Conservation (phyloP, 106 monocot genomes). For the Agapanthus africanus region DNA sequence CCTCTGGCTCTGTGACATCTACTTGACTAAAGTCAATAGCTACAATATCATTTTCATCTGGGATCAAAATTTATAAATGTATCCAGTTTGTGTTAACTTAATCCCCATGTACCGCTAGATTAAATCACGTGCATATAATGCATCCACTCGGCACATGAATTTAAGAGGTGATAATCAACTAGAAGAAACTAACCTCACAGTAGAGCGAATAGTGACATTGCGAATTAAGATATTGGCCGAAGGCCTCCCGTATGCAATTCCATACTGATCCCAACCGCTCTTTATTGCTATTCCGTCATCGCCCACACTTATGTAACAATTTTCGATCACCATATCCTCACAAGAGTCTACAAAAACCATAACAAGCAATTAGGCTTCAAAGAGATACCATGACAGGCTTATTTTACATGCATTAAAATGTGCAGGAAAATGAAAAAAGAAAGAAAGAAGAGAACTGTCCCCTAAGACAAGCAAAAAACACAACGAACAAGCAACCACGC, state of each 20-base stretch:
- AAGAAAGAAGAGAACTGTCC: too few relatives aligned
- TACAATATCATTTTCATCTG: too few relatives aligned
- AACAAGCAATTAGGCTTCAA: background rate
- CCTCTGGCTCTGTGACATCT: too few relatives aligned
- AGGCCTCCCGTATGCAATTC: constrained; percentile 55
- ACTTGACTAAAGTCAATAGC: too few relatives aligned
- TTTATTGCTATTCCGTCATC: constrained; percentile 84
- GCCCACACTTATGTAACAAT: constrained; percentile 63
- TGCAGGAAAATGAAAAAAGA: background rate
- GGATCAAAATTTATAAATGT: too few relatives aligned
- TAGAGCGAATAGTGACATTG: constrained; percentile 48
- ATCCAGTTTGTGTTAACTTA: too few relatives aligned
- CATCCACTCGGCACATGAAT: too few relatives aligned
- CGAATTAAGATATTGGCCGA: constrained; percentile 60
- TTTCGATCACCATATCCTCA: background rate
- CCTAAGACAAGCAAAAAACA: background rate
- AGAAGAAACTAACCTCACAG: background rate
- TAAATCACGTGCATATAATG: too few relatives aligned
- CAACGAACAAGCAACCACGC: background rate
- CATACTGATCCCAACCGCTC: constrained; percentile 83
- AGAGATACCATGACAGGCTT: background rate
- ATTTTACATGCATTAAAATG: background rate
- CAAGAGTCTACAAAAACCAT: constrained; percentile 8
- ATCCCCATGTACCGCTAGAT: too few relatives aligned
- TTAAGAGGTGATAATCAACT: too few relatives aligned